Conservation (phyloP, 768 basidiomycete genomes). For the Dentipellis fragilis region DNA sequence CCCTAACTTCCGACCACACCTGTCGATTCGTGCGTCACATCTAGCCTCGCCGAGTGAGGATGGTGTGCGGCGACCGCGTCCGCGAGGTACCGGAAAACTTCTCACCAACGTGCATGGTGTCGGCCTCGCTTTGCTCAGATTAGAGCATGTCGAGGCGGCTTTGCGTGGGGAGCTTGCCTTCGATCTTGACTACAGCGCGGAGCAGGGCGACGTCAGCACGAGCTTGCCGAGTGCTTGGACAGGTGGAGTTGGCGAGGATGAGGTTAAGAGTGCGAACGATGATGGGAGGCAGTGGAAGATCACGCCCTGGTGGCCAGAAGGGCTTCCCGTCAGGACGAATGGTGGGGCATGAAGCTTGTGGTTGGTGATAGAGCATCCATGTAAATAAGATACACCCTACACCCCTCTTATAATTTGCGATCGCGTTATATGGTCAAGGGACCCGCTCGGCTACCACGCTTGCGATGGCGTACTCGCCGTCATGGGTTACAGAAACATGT, state of each 20-base stretch:
- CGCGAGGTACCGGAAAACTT: conserved; percentile 68
- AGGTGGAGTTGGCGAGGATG: conserved; percentile 7
- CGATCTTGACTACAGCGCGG: conserved; percentile 17
- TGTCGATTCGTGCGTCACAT: conserved; percentile 22
- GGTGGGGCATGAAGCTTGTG: not conserved
- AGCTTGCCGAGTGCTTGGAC: not conserved
- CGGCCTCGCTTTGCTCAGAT: conserved; percentile 70
- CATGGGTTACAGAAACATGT: conserved; percentile 74
- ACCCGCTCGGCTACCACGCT: conserved; percentile 48
- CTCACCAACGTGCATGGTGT: conserved; percentile 47
- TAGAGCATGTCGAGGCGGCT: conserved; percentile 60
- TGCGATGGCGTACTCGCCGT: conserved; percentile 67
- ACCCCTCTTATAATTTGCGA: not conserved
- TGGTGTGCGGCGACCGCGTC: conserved; percentile 31
- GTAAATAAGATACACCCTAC: not conserved
- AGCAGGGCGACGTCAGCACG: conserved; percentile 1
- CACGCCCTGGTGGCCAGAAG: conserved; percentile 34
- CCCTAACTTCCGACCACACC: conserved; percentile 5
- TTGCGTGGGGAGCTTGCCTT: conserved; percentile 38
- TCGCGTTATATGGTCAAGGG: not conserved
- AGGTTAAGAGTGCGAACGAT: conserved; percentile 17
- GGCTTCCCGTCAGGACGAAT: conserved; percentile 39
- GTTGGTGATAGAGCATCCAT: too few relatives aligned
- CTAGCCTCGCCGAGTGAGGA: conserved; percentile 17
- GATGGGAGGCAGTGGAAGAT: conserved; percentile 27